These are phyloP conservation scores for Monosporascus sp. DNA, from an alignment of 2,329 filamentous ascomycete species.

Conservation along the genomic window DNA sequence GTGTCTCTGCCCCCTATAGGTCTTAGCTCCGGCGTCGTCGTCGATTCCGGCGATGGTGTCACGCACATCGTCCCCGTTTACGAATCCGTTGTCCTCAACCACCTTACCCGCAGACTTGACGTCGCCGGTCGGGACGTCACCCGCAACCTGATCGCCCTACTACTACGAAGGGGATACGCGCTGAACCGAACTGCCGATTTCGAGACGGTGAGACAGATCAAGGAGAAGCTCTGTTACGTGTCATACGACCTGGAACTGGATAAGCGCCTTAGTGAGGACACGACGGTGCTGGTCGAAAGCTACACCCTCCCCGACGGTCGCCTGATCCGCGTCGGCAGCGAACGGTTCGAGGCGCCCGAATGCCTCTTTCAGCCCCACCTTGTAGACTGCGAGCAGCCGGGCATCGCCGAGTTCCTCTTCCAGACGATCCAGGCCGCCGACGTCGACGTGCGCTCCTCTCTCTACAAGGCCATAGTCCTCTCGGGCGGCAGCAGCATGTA, in stretches of 20 bases:
- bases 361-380: constrained; percentile 98
- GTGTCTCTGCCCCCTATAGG: constrained; percentile 38
- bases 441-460: constrained; percentile 85
- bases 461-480: constrained; percentile 96
- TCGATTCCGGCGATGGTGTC: constrained; percentile 96
- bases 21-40: constrained; percentile 90
- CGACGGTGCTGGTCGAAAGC: constrained; percentile 92
- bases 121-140: constrained; percentile 96
- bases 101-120: constrained; percentile 88
- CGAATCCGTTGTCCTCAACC: constrained; percentile 95
- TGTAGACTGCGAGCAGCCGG: constrained; percentile 94
- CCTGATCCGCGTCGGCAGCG: constrained; percentile 91
- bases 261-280: constrained; percentile 93
- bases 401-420: constrained; percentile 95
- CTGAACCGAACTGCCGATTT: constrained; percentile 98
- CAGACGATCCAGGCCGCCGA: constrained; percentile 97
- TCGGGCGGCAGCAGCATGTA: constrained; percentile 99
- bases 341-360: constrained; percentile 96
- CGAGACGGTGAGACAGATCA: constrained; percentile 97
- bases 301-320: constrained; percentile 96
- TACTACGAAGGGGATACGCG: constrained; percentile 89
- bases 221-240: constrained; percentile 99
- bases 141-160: constrained; percentile 92
- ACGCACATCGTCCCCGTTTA: constrained; percentile 99
- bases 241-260: constrained; percentile 97